phyloP scores from a whole-genome alignment of 306 rosid genomes.

The Cyclanthera cordifolia region DNA sequence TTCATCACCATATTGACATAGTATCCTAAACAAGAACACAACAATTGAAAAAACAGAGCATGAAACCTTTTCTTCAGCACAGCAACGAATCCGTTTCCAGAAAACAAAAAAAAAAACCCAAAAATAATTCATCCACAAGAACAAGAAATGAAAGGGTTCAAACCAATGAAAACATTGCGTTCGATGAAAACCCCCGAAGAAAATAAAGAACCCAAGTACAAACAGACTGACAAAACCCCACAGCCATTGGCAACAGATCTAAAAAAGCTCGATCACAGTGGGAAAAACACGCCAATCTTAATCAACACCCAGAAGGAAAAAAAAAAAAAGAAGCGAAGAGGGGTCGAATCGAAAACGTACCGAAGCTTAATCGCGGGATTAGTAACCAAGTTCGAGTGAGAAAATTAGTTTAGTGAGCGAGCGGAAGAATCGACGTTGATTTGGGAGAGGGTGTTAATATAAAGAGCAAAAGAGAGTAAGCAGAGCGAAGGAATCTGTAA shows the following conservation, averaged over 20 bases:
- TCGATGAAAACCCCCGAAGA: not conserved
- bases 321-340: not conserved
- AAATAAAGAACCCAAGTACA: not conserved
- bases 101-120: constrained; percentile 4
- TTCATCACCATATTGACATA: not conserved
- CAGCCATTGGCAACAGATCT: constrained; percentile 4
- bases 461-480: not conserved
- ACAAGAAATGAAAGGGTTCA: not conserved
- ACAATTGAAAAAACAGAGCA: not conserved
- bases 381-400: not conserved
- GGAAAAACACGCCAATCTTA: not conserved
- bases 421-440: not conserved
- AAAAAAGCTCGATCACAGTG: constrained; percentile 14
- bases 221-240: not conserved
- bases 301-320: not conserved
- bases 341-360: constrained; percentile 5
- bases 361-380: not conserved
- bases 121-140: not conserved
- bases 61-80: not conserved
- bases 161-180: not conserved
- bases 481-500: not conserved
- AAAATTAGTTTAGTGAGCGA: not conserved
- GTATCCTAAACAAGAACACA: not conserved
- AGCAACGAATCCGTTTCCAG: not conserved
- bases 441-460: not conserved